These are phyloP conservation scores for Immersiella caudata DNA, from an alignment of 495 filamentous ascomycete species.

Conservation along the genomic window DNA sequence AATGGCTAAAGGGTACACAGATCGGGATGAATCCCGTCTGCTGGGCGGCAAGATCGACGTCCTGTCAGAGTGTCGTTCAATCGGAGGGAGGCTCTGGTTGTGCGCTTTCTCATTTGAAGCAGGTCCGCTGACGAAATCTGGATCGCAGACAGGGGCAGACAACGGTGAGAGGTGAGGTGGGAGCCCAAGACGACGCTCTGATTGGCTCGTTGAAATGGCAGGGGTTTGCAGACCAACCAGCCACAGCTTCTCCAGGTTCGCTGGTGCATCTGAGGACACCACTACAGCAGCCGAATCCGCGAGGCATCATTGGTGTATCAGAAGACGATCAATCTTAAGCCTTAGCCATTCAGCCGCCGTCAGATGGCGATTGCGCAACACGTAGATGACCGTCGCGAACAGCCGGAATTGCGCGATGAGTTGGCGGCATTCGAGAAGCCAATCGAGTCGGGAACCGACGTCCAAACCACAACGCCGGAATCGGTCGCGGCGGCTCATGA, in stretches of 20 bases:
- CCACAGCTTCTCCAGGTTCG: slow-evolving; percentile 10
- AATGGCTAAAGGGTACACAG: not conserved
- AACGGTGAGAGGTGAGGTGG: slow-evolving; percentile 15
- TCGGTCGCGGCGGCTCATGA: slow-evolving; percentile 16
- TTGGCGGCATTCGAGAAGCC: slow-evolving; percentile 12
- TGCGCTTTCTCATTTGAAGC: slow-evolving; percentile 15
- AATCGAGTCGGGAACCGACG: slow-evolving; percentile 14
- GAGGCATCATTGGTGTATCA: slow-evolving; percentile 29
- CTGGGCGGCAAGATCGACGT: slow-evolving; percentile 10
- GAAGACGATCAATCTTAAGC: slow-evolving; percentile 28
- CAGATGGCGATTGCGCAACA: slow-evolving; percentile 14
- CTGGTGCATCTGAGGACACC: not conserved
- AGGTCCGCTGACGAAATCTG: slow-evolving; percentile 18
- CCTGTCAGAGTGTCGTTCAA: slow-evolving; percentile 10
- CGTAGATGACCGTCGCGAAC: slow-evolving; percentile 23
- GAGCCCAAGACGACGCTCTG: slow-evolving; percentile 1
- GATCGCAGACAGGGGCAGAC: slow-evolving; percentile 1
- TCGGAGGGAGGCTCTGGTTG: slow-evolving; percentile 5
- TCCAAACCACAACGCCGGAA: slow-evolving; percentile 15
- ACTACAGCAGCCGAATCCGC: slow-evolving; percentile 2
- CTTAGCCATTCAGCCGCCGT: slow-evolving; percentile 26
- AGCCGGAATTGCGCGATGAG: slow-evolving; percentile 26
- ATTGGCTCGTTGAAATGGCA: not conserved
- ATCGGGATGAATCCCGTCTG: not conserved
- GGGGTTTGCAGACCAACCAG: slow-evolving; percentile 4